phyloP scores from a whole-genome alignment of 495 filamentous ascomycete species.

The Chaetomium cochliodes region DNA sequence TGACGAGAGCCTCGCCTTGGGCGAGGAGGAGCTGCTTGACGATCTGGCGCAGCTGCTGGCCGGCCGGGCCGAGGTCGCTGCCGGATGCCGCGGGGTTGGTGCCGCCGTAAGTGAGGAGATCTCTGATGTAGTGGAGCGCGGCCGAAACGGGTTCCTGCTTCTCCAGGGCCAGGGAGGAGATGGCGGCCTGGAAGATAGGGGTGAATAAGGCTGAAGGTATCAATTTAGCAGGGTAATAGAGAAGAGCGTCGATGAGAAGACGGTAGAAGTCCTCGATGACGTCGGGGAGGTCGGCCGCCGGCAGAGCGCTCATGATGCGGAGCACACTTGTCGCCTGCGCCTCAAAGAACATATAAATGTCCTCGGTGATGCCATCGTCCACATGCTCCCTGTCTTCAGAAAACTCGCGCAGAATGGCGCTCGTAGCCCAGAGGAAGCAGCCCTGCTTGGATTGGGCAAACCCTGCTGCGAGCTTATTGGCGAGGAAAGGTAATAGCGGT shows the following conservation, averaged over 20 bases:
- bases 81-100: slow-evolving; percentile 72
- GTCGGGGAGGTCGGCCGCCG: slow-evolving; percentile 86
- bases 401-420: slow-evolving; percentile 92
- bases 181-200: slow-evolving; percentile 81
- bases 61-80: slow-evolving; percentile 50
- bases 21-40: slow-evolving; percentile 68
- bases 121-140: slow-evolving; percentile 88
- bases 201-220: slow-evolving; percentile 73
- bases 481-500: slow-evolving; percentile 78
- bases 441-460: slow-evolving; percentile 87
- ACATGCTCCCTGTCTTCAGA: slow-evolving; percentile 82
- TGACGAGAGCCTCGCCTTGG: slow-evolving; percentile 75
- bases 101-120: slow-evolving; percentile 85
- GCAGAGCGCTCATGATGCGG: slow-evolving; percentile 79
- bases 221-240: slow-evolving; percentile 83
- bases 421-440: slow-evolving; percentile 96
- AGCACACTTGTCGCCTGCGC: slow-evolving; percentile 86
- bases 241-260: slow-evolving; percentile 80
- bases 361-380: slow-evolving; percentile 75
- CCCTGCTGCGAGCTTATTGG: slow-evolving; percentile 78
- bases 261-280: slow-evolving; percentile 99
- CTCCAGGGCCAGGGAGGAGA: slow-evolving; percentile 79
- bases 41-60: slow-evolving; percentile 61
- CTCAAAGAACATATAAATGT: slow-evolving; percentile 92
- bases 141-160: slow-evolving; percentile 88